phyloP scores from a whole-genome alignment of 148 eudicot species.

The Suaeda aralocaspica region DNA sequence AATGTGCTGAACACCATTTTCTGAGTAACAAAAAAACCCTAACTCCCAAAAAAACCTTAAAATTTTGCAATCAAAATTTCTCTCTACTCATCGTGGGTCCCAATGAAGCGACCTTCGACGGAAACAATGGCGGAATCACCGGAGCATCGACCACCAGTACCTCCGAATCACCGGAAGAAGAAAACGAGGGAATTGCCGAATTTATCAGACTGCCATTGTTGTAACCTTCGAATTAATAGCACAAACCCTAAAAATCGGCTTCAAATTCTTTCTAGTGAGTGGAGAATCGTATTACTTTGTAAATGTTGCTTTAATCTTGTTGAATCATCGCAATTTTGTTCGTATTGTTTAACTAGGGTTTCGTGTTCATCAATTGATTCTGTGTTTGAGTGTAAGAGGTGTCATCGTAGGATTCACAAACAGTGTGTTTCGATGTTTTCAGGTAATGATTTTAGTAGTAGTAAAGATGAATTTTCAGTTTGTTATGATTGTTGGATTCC shows the following conservation, averaged over 20 bases:
- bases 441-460: conserved; percentile 12
- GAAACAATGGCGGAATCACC: conserved; percentile 1
- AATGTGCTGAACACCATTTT: background rate
- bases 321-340: conserved; percentile 41
- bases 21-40: conserved; percentile 24
- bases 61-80: background rate
- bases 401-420: conserved; percentile 49
- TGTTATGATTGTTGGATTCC: conserved; percentile 97
- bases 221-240: conserved; percentile 48
- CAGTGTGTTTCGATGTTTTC: conserved; percentile 42
- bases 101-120: conserved; percentile 25
- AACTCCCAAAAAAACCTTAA: background rate
- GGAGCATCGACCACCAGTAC: conserved; percentile 25
- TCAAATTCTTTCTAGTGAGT: conserved; percentile 51
- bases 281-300: conserved; percentile 85
- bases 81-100: conserved; percentile 7
- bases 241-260: conserved; percentile 63
- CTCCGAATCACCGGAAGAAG: conserved; percentile 26
- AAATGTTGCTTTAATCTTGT: conserved; percentile 42
- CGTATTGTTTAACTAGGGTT: conserved; percentile 55
- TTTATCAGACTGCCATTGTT: conserved; percentile 71
- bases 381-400: conserved; percentile 38
- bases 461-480: conserved; percentile 34
- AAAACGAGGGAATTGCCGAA: conserved; percentile 81
- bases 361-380: conserved; percentile 12